Percentiles rank a stretch among this genome's conserved stretches.
Evolutionary conservation across 495 filamentous ascomycete species (phyloP).

Genomic region (Sabuloglossum arenarium): DNA sequence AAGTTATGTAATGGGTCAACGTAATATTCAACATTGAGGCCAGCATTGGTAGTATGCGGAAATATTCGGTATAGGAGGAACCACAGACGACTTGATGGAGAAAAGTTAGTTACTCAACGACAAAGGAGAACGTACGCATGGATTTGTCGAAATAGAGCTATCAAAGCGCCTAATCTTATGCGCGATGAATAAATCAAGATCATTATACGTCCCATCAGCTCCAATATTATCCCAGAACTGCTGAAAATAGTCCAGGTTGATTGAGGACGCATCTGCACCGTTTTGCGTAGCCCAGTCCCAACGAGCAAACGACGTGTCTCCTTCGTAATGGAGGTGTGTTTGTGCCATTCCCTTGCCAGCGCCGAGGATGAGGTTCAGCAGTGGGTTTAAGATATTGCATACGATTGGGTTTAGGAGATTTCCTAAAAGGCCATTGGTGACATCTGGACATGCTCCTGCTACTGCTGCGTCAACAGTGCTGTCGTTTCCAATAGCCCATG

Average conservation of each 20-base stretch:
- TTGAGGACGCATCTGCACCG: neutral
- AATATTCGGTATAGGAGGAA: no score
- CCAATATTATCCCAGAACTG: neutral
- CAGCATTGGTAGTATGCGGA: no score
- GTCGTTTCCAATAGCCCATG: neutral
- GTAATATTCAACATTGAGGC: no score
- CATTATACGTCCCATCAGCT: neutral
- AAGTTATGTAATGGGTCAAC: neutral
- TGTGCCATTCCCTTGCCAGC: neutral
- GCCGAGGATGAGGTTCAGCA: neutral
- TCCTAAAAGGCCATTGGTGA: neutral
- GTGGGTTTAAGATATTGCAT: neutral
- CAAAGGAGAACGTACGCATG: constrained; percentile 8
- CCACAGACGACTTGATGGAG: no score
- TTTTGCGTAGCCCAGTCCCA: neutral
- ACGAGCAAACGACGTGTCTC: neutral
- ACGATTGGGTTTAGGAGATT: no score
- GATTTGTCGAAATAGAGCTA: constrained; percentile 27
- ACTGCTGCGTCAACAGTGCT: neutral
- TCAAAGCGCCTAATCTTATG: constrained; percentile 17
- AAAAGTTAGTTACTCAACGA: no score
- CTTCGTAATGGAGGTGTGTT: neutral
- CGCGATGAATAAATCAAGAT: neutral
- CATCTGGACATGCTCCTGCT: no score
- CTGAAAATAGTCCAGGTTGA: constrained; percentile 4